phyloP scores from a whole-genome alignment of 257 asterid genomes.

The Galeopsis tetrahit region DNA sequence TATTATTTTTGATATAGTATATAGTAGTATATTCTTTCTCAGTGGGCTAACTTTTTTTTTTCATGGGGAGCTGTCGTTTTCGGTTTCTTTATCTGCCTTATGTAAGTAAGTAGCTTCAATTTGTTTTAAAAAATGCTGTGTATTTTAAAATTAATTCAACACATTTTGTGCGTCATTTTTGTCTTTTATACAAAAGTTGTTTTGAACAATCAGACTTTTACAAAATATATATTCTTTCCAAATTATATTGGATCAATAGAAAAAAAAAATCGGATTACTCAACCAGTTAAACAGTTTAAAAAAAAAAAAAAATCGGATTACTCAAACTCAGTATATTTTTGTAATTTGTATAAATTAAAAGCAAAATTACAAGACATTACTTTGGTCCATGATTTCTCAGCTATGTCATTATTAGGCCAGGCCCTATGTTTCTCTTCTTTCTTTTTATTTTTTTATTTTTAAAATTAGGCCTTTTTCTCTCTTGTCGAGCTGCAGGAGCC shows the following conservation, averaged over 20 bases:
- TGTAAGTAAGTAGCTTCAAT: constrained; percentile 17
- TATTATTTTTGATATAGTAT: not conserved
- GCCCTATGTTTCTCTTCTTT: no score
- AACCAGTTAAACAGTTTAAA: no score
- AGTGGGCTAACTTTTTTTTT: not conserved
- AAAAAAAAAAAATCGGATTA: no score
- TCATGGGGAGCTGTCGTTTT: not conserved
- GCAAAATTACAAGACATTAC: no score
- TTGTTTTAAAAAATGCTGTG: not conserved
- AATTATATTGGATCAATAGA: not conserved
- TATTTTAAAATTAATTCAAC: constrained; percentile 2
- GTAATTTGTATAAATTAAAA: no score
- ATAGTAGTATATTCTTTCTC: not conserved
- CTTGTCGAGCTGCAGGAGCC: no score
- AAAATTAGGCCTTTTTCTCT: no score
- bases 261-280: no score
- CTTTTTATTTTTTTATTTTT: no score
- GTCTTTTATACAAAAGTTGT: not conserved
- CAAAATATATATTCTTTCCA: not conserved
- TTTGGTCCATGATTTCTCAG: no score
- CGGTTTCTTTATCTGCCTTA: constrained; percentile 22
- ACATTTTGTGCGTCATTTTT: not conserved
- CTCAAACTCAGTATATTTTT: no score
- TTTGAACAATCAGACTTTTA: constrained; percentile 4
- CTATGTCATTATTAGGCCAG: no score